Conservation (phyloP, 2,329 filamentous ascomycete species). For the Aspergillus pseudoviridinutans region DNA sequence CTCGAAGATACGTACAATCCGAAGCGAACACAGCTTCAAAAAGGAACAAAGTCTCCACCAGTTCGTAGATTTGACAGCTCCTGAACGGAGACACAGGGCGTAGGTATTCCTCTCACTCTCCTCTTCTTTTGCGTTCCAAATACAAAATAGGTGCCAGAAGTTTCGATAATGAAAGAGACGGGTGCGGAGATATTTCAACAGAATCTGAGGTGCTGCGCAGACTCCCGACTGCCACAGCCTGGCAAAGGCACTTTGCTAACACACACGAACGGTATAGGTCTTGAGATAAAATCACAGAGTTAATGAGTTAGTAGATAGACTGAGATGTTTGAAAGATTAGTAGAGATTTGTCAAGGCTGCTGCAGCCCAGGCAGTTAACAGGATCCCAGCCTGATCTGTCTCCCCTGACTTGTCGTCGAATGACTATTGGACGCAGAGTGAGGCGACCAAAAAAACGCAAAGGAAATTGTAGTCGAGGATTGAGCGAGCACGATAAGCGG, state of each 20-base stretch:
- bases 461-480: not conserved
- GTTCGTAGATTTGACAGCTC: slow-evolving; percentile 12
- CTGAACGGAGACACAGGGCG: slow-evolving; percentile 18
- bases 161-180: slow-evolving; percentile 15
- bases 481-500: not conserved
- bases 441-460: not conserved
- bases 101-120: slow-evolving; percentile 11
- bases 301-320: slow-evolving; percentile 10
- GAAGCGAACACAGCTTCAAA: slow-evolving; percentile 25
- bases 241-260: slow-evolving; percentile 15
- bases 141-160: slow-evolving; percentile 20
- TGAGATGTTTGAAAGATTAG: slow-evolving; percentile 11
- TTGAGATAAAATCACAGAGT: slow-evolving; percentile 15
- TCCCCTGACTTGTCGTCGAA: slow-evolving; percentile 15
- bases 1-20: slow-evolving; percentile 41
- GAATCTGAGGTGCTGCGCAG: slow-evolving; percentile 16
- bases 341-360: slow-evolving; percentile 11
- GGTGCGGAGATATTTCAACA: slow-evolving; percentile 20
- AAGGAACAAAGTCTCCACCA: slow-evolving; percentile 20
- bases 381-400: slow-evolving; percentile 8
- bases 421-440: slow-evolving; percentile 3
- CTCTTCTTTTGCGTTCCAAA: slow-evolving; percentile 19
- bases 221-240: slow-evolving; percentile 19
- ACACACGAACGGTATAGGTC: slow-evolving; percentile 17
- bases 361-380: slow-evolving; percentile 12